Conservation (phyloP, 495 filamentous ascomycete genomes). For the Daldinia childiae region DNA sequence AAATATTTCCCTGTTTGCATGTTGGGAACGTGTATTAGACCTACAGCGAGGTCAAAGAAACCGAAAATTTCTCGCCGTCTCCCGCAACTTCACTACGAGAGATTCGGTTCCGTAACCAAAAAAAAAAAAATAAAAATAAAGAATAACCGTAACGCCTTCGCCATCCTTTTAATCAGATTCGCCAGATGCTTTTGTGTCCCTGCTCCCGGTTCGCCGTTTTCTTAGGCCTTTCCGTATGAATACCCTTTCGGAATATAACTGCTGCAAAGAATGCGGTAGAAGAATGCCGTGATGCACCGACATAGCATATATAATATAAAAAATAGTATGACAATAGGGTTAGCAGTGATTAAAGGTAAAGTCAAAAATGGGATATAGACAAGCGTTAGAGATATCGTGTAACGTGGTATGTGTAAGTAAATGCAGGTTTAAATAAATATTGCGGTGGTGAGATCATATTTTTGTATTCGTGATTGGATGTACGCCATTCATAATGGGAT, state of each 20-base stretch:
- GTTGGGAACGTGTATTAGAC: slow-evolving; percentile 21
- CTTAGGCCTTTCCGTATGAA: not conserved
- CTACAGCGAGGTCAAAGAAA: slow-evolving; percentile 7
- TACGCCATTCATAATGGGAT: slow-evolving; percentile 20
- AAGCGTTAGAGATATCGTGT: not conserved
- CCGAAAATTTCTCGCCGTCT: slow-evolving; percentile 1
- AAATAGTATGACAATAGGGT: slow-evolving; percentile 1
- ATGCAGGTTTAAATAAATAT: not conserved
- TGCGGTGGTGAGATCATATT: not conserved
- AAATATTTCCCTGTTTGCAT: slow-evolving; percentile 5
- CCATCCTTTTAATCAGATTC: slow-evolving; percentile 16
- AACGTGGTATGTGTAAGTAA: not conserved
- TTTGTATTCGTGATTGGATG: slow-evolving; percentile 1
- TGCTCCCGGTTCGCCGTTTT: slow-evolving; percentile 23
- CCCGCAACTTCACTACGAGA: slow-evolving; percentile 3
- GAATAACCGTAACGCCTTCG: slow-evolving; percentile 22
- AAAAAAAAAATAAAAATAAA: not conserved
- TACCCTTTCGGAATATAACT: slow-evolving; percentile 2
- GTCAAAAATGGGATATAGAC: not conserved
- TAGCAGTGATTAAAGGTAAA: not conserved
- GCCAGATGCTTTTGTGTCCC: slow-evolving; percentile 9
- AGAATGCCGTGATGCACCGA: not conserved
- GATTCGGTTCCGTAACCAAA: slow-evolving; percentile 4
- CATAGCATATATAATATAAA: not conserved
- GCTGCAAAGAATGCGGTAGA: not conserved